These are phyloP conservation scores for Paradendryphiella salina DNA, from an alignment of 2,329 filamentous ascomycete genomes.

Conservation along the genomic window DNA sequence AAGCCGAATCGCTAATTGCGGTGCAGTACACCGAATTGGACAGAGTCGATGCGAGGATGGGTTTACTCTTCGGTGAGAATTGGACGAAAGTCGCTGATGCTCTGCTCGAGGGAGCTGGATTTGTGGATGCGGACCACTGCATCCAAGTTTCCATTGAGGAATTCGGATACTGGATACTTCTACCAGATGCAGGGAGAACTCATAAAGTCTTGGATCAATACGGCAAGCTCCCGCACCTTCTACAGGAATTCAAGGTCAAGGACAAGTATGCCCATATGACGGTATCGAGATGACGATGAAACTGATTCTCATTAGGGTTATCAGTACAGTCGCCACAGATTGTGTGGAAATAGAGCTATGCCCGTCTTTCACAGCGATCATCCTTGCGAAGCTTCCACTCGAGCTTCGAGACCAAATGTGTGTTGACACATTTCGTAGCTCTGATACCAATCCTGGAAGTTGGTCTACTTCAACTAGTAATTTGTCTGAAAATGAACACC, in stretches of 20 bases:
- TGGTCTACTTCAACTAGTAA: not conserved
- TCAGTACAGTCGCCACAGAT: not conserved
- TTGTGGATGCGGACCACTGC: not conserved
- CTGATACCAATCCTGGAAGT: not conserved
- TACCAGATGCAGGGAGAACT: no score
- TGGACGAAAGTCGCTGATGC: not conserved
- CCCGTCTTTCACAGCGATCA: not conserved
- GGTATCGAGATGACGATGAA: not conserved
- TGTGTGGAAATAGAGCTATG: slow-evolving; percentile 3
- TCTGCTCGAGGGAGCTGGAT: not conserved
- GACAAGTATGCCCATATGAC: not conserved
- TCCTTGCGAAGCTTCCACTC: slow-evolving; percentile 4
- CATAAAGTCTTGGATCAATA: no score
- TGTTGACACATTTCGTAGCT: not conserved
- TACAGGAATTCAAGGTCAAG: not conserved
- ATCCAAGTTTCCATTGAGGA: no score
- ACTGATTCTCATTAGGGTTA: not conserved
- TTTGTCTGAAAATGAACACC: not conserved
- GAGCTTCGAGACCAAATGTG: slow-evolving; percentile 14
- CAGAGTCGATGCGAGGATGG: not conserved
- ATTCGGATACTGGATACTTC: no score
- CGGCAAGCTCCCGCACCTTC: not conserved
- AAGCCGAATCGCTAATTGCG: not conserved
- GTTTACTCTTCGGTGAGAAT: not conserved
- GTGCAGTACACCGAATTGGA: not conserved